A percentile compares a stretch with the other conserved stretches of the same genome.
Evolutionary conservation across 306 rosid genomes (phyloP).

Genomic region (Urtica urens): DNA sequence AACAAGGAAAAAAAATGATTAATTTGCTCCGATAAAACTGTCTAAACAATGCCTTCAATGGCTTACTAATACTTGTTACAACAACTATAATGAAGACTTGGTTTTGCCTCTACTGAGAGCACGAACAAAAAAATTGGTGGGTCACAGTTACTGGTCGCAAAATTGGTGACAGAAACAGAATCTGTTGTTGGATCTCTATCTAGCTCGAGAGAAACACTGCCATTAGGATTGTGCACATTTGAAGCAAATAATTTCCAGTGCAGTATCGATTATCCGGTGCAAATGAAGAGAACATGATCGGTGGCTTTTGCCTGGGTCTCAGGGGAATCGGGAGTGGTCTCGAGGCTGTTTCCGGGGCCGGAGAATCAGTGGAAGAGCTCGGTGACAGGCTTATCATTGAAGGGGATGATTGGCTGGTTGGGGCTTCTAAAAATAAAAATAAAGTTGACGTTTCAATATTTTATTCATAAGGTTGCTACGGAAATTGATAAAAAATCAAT

Average conservation of each 20-base stretch:
- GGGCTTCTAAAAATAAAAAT: constrained; percentile 10
- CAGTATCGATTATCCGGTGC: neutral
- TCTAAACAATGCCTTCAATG: too few relatives aligned
- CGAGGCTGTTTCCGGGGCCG: neutral
- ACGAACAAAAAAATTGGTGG: too few relatives aligned
- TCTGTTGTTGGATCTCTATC: too few relatives aligned
- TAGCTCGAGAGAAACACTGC: too few relatives aligned
- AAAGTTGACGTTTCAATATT: neutral
- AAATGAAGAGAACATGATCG: neutral
- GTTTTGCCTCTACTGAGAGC: too few relatives aligned
- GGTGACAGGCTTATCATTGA: neutral
- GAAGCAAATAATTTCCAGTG: constrained; percentile 7
- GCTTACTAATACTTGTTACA: too few relatives aligned
- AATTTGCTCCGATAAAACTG: too few relatives aligned
- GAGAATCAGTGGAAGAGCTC: neutral
- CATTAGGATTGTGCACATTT: constrained; percentile 8
- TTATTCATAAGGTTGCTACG: neutral
- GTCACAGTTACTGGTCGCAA: too few relatives aligned
- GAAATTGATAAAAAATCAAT: neutral
- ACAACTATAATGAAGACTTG: too few relatives aligned
- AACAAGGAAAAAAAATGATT: too few relatives aligned
- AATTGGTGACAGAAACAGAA: too few relatives aligned
- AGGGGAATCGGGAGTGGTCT: neutral
- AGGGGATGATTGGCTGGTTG: constrained; percentile 10
- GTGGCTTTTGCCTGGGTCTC: neutral